Evolutionary conservation across 2,329 filamentous ascomycete genomes (phyloP).

Genomic region (Trichoderma breve): DNA sequence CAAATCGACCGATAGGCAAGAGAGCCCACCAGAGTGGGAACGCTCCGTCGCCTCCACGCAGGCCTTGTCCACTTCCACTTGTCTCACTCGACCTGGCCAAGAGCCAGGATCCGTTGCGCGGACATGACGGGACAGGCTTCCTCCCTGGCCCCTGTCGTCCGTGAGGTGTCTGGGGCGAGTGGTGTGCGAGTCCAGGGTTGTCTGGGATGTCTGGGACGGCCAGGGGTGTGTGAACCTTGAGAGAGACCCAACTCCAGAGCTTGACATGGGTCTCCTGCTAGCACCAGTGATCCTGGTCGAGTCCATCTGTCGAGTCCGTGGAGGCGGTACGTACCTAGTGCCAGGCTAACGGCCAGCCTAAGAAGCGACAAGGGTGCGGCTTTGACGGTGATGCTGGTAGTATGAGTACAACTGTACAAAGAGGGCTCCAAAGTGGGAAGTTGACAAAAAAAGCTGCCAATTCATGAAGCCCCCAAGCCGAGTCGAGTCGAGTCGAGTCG

Average conservation of each 20-base stretch:
- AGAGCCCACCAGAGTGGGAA: slow-evolving; percentile 20
- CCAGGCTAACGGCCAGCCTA: slow-evolving; percentile 7
- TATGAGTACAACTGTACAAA: not conserved
- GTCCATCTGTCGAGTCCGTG: slow-evolving; percentile 2
- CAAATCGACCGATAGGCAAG: slow-evolving; percentile 23
- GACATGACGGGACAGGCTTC: slow-evolving; percentile 20
- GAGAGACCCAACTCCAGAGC: slow-evolving; percentile 9
- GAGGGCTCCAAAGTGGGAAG: not conserved
- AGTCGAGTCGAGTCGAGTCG: not conserved
- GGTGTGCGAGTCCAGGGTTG: slow-evolving; percentile 11
- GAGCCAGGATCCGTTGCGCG: slow-evolving; percentile 26
- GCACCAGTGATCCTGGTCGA: not conserved
- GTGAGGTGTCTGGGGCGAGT: slow-evolving; percentile 21
- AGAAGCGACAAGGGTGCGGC: not conserved
- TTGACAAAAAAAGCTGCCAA: not conserved
- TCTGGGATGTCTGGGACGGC: slow-evolving; percentile 4
- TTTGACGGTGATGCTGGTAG: not conserved
- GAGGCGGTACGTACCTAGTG: slow-evolving; percentile 20
- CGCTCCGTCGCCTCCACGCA: slow-evolving; percentile 39
- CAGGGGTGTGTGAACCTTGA: slow-evolving; percentile 14
- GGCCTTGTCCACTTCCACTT: slow-evolving; percentile 32
- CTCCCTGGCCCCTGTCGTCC: slow-evolving; percentile 21
- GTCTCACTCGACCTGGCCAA: slow-evolving; percentile 48
- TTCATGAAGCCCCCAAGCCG: not conserved
- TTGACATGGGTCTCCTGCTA: not conserved